These are phyloP conservation scores for Leishmania tropica DNA, from an alignment of 208 protist species.

Conservation along the genomic window DNA sequence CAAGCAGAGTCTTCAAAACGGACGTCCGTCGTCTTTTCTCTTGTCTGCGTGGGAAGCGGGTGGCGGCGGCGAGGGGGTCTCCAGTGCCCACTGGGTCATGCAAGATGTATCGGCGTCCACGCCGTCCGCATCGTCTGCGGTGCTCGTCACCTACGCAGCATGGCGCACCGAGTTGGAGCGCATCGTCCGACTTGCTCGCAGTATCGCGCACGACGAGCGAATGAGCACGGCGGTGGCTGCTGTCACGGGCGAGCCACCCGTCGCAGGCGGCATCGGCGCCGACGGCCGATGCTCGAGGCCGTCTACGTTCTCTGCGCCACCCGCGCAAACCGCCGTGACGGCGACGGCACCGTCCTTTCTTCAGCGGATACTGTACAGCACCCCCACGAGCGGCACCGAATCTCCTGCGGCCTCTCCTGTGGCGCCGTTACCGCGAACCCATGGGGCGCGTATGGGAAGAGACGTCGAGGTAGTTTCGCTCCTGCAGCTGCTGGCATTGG, in stretches of 20 bases:
- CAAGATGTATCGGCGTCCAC: neutral
- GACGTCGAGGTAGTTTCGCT: neutral
- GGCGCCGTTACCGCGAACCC: neutral
- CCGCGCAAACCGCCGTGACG: neutral
- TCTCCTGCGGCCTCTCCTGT: neutral
- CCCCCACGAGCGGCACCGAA: neutral
- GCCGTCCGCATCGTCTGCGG: neutral
- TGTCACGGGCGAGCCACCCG: neutral
- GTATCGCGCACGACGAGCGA: conserved; percentile 4
- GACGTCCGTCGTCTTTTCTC: too few species aligned
- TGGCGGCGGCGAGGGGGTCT: neutral
- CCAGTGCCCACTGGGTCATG: neutral
- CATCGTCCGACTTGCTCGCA: conserved; percentile 10
- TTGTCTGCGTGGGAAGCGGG: neutral
- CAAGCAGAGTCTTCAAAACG: neutral
- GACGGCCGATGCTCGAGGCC: neutral
- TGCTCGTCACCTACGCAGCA: conserved; percentile 12
- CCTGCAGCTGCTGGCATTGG: conserved; percentile 22
- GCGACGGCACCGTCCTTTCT: conserved; percentile 1
- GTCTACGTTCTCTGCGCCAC: neutral
- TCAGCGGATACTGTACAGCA: conserved; percentile 6
- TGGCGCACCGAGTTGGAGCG: conserved; percentile 19
- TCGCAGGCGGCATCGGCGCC: neutral
- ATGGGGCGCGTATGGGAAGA: neutral
- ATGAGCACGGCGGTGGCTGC: conserved; percentile 3